Evolutionary conservation across 768 basidiomycete species (phyloP), one percentile per base, ranked within the genome.

Genomic region (Coprinopsis marcescibilis): DNA sequence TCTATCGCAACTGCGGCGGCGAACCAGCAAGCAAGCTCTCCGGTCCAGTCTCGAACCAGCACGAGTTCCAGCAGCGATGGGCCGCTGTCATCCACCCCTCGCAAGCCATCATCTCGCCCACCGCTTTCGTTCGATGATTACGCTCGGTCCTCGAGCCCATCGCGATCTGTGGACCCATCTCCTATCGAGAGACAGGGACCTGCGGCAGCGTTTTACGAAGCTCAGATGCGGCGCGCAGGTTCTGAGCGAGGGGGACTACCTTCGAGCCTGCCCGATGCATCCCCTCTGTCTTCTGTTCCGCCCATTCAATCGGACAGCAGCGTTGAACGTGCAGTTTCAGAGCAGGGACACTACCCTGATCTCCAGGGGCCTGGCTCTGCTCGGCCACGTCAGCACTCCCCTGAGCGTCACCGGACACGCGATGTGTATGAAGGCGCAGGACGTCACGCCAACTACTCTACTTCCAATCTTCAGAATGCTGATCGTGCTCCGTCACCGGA

Each of bases 271-370:
- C 71, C 73, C 15, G 78, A 78, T 54, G 73, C 77, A 14, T 72
- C 77, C 8, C 77, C 81, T 3, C 62, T 89, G 38, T 86, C 89
- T 2, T 77, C 71, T 27, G 81, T 68, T 15, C 79, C 75, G 4
- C 66, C 79, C 20, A 65, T 65, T 43, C 61, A 57, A 33, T 48
- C 59, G 43, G 70, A 68, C 32, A 50, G 55, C 21, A 61, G 76
- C 20, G 59, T 61, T 60, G 76, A 75, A 50, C 79, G 87, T 40
- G 78, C 88, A 5, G 88, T 83, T 60, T 91, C 89, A 21, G 89
- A 89, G 60, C 69, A 89, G 35, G 89, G 89, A 3, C 83, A 90
- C 58, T 90, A 91, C 61, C 57, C 81, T 34, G 89, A 89, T 63
- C 60, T 81, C 49, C 67, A 66, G 43, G 74, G 77, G 35, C 66